Evolutionary conservation across 2,329 filamentous ascomycete species (phyloP), one percentile per base, ranked within the genome.

Genomic region (Paecilomyces formosus): DNA sequence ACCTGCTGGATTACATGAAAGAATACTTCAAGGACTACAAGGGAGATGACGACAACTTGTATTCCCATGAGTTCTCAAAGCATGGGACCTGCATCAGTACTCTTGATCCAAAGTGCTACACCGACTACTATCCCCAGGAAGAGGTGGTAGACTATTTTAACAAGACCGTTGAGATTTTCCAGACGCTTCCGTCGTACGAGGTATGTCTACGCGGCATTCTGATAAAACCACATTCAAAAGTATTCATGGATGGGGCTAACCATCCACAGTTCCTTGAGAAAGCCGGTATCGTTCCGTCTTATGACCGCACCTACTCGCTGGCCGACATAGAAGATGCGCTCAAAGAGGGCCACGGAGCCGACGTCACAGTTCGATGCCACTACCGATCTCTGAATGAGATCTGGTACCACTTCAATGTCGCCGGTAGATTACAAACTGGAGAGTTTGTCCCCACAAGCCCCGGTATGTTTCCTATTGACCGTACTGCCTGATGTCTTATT

Each of bases 41-140:
- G 54, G 87, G 86, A 58, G 74, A 85, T 50, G 83, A 88, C 63
- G 82, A 87, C 74, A 11, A n/a, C n/a, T 84, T 91, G 64, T 91
- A 88, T 88, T 78, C 87, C 68, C 87, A 90, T 70, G 88, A 91
- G 72, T 91, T 85, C 84, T 77, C 79, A 63, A 91, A 89, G 71
- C 88, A 92, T 69, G 89, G 88, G 18, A 86, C 84, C n/a, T 90
- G 88, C 74, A 83, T 90, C 63, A 85, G 79, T 65, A 91, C 88
- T 0, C 79, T 91, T 9, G 79, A 86, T 53, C 82, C 88, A 0
- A 72, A 74, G 18, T 92, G 88, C 77, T 92, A 90, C 74, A 73
- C 75, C 3, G 67, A 73, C n/a, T 88, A 89, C 70, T 72, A 78
- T 57, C 72, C 81, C 0, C 82, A 82, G 11, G 79, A 88, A 60